Base-by-base conservation (phyloP, 331 rosid genomes). In the Phaseolus coccineus region DNA sequence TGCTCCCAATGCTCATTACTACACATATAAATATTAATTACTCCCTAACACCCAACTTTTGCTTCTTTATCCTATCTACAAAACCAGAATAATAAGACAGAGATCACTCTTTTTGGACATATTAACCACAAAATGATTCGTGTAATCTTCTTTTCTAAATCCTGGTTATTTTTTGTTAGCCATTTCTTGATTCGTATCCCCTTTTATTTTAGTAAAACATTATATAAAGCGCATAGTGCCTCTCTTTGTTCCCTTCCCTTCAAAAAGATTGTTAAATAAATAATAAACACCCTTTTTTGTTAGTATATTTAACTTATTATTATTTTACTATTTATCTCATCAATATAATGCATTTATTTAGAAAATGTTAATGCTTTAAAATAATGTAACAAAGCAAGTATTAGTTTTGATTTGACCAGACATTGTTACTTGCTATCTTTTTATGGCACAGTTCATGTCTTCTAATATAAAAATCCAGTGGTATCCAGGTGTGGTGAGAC, bases 101-200 rank as follows among this genome's bases (percentile, higher is more conserved):
- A 73, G 56, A 69, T 25, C 40, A 24, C n/a, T 72, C 80, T 69
- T 77, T 83, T 77, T 80, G 83, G 81, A 76, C 79, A 61, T 59
- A 78, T 83, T 83, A 77, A 80, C 85, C 42, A 80, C 53, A 79
- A 79, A 61, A 48, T 22, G 61, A 83, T 79, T 79, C 75, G 1
- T 68, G 61, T 80, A 72, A 83, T 74, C 77, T 67, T 70, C 80
- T 78, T 80, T 77, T 69, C 44, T 52, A 77, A 88, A 83, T 77
- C 63, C 22, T 19, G 53, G 81, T 72, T 83, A 85, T 91, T 84
- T 73, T 73, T 84, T 81, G 87, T 73, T 90, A 83, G 85, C 86
- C 87, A 85, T 85, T 76, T 71, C 31, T 51, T 61, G 88, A 91
- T 85, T 79, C 81, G 69, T 64, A 92, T 90, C 93, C 73, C 50